These are phyloP conservation scores for Symmetrospora coprosmae DNA, from an alignment of 768 basidiomycete genomes.

Conservation along the genomic window DNA sequence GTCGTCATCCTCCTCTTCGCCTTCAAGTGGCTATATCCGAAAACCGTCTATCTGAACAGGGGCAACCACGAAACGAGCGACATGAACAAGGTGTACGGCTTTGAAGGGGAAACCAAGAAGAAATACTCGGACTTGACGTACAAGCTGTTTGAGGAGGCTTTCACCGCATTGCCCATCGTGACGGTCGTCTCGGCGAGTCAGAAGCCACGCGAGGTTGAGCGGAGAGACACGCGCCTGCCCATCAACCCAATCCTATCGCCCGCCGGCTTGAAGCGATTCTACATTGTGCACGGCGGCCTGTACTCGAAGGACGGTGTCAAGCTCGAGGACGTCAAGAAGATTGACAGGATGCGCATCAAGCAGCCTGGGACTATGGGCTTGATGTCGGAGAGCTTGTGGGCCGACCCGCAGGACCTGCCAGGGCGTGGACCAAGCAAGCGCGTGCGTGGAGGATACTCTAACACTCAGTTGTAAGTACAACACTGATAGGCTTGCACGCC, in stretches of 20 bases:
- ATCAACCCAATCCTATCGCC: constrained; percentile 59
- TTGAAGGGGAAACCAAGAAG: constrained; percentile 89
- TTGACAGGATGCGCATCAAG: constrained; percentile 59
- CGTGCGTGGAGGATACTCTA: constrained; percentile 41
- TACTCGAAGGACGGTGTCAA: constrained; percentile 94
- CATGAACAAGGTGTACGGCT: constrained; percentile 84
- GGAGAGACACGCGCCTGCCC: constrained; percentile 5
- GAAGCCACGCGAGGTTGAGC: constrained; percentile 34
- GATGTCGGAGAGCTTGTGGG: constrained; percentile 82
- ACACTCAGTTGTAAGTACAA: not conserved
- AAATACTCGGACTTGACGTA: constrained; percentile 47
- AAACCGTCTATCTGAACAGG: constrained; percentile 78
- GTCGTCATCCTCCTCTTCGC: constrained; percentile 85
- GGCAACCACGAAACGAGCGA: constrained; percentile 88
- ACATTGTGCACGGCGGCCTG: constrained; percentile 88
- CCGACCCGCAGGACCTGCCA: constrained; percentile 74
- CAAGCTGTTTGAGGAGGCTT: constrained; percentile 82
- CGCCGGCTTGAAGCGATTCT: constrained; percentile 70
- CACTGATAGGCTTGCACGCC: constrained; percentile 22
- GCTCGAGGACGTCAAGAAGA: constrained; percentile 76
- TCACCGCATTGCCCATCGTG: constrained; percentile 76
- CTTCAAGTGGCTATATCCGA: constrained; percentile 91
- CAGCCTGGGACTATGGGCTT: constrained; percentile 90
- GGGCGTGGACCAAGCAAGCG: constrained; percentile 95
- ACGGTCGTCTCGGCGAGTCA: constrained; percentile 66